Evolutionary conservation across 768 basidiomycete species (phyloP), one percentile per base, ranked within the genome.

Genomic region (Leccinum olivaceopallidum): DNA sequence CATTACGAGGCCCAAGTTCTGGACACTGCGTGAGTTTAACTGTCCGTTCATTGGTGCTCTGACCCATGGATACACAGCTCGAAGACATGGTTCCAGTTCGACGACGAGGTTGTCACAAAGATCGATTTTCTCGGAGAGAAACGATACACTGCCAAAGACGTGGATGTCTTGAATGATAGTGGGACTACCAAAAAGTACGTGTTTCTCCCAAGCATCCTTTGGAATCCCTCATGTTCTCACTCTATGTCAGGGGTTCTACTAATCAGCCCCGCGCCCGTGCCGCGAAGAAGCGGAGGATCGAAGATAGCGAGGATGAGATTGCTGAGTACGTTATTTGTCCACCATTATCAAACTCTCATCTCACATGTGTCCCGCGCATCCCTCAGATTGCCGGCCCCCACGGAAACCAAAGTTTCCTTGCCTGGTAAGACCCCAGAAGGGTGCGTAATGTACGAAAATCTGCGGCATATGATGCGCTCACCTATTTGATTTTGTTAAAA

Each of bases 1-100:
- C 92, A 94, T 71, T 94, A 95, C 69, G 90, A 92, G 71, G 91
- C 90, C 14, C 90, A 93, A 68, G 90, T 93, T 20, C 85, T 86
- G 66, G 91, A 94, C 69, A 75, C 76, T 22, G 74, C 76, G 92
- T 94, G 67, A 58, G 85, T 77, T 51, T 28, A 20, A 14, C 32
- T 22, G 16, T 44, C 18, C 20, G 9, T 49, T 30, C 26, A 30
- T 24, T 49, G 44, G 53, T 53, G 50, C 30, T 18, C 58, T 65
- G 24, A 65, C 53, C 18, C 28, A n/a, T 20, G 58, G 39, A 37
- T 53, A 50, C 32, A 37, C 60, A 93, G 90, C 55, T 80, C 80
- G 53, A 73, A 81, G 44, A 80, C 87, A 18, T 98, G 96, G 95
- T 95, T 87, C 70, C 86, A 89, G 61, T 98, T 94, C 75, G 95